A percentile compares a stretch with the other conserved stretches of the same genome.
Evolutionary conservation across 805 yeast genomes (phyloP).

Genomic region (Starmerella floris): DNA sequence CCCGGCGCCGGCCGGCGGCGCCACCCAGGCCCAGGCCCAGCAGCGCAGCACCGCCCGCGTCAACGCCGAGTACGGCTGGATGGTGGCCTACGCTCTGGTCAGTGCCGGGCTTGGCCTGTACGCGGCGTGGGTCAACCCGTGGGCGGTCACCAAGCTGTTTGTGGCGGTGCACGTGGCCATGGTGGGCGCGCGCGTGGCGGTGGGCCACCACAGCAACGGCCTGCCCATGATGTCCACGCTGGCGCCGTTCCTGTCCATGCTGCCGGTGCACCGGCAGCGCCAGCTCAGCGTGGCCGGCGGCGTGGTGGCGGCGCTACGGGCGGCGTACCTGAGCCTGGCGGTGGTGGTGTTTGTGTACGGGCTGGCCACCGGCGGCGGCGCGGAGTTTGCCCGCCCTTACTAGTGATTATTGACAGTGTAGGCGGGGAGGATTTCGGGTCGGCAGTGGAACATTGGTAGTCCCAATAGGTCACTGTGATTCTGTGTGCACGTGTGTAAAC

Average conservation of each 20-base stretch:
- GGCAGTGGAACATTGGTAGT: no score
- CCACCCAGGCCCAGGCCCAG: neutral
- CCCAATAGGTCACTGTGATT: no score
- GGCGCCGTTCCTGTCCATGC: conserved; percentile 21
- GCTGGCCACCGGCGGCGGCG: conserved; percentile 11
- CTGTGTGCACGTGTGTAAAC: no score
- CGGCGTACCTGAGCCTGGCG: conserved; percentile 22
- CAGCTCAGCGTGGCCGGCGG: conserved; percentile 19
- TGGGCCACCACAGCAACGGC: conserved; percentile 20
- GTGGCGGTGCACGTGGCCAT: conserved; percentile 20
- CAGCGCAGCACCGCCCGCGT: conserved; percentile 1
- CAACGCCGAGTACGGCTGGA: conserved; percentile 7
- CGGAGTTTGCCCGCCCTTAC: conserved; percentile 1
- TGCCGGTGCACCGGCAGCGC: conserved; percentile 22
- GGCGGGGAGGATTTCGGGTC: no score
- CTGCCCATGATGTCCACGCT: conserved; percentile 19
- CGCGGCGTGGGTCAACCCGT: conserved; percentile 17
- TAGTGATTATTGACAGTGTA: neutral
- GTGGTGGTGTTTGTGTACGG: conserved; percentile 24
- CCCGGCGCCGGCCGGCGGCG: neutral
- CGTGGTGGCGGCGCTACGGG: conserved; percentile 12
- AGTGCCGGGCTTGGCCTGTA: conserved; percentile 20
- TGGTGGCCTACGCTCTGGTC: conserved; percentile 17
- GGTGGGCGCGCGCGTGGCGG: conserved; percentile 18
- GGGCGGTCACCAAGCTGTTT: conserved; percentile 17